Evolutionary conservation across 179 eudicot species (phyloP).

Genomic region (Beta lomatogona): DNA sequence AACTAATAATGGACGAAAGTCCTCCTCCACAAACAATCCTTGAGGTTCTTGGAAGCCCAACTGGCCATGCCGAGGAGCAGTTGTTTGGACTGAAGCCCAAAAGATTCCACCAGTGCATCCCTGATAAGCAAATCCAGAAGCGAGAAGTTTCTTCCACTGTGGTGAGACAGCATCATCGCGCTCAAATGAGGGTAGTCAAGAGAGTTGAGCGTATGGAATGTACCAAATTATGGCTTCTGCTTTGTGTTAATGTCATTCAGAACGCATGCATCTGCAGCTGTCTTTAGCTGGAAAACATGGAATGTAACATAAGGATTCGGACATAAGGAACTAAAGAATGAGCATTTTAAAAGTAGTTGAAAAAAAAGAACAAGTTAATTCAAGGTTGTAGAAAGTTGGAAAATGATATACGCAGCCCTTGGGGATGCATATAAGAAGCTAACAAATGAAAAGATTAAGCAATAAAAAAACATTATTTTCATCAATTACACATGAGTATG

Average conservation of each 20-base stretch:
- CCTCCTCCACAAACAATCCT: background rate
- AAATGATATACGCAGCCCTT: too few species aligned
- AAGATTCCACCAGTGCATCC: slow-evolving; percentile 12
- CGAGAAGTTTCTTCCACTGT: slow-evolving; percentile 13
- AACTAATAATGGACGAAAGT: background rate
- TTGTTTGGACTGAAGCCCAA: slow-evolving; percentile 10
- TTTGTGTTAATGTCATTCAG: slow-evolving; percentile 77
- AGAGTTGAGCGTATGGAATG: background rate
- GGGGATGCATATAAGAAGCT: too few species aligned
- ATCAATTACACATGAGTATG: too few species aligned
- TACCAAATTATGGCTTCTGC: slow-evolving; percentile 43
- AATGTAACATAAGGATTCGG: background rate
- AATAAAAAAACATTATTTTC: too few species aligned
- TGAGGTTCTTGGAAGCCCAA: background rate
- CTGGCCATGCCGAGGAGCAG: background rate
- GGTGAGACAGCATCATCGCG: background rate
- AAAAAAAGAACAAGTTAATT: background rate
- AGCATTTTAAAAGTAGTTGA: background rate
- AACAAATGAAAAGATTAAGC: too few species aligned
- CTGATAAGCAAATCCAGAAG: slow-evolving; percentile 10
- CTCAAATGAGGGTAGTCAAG: slow-evolving; percentile 1
- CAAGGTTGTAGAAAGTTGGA: background rate
- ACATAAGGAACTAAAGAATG: background rate
- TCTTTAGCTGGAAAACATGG: slow-evolving; percentile 63
- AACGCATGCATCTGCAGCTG: slow-evolving; percentile 91